Conservation (phyloP, 805 yeast genomes). For the Lachancea sp. region DNA sequence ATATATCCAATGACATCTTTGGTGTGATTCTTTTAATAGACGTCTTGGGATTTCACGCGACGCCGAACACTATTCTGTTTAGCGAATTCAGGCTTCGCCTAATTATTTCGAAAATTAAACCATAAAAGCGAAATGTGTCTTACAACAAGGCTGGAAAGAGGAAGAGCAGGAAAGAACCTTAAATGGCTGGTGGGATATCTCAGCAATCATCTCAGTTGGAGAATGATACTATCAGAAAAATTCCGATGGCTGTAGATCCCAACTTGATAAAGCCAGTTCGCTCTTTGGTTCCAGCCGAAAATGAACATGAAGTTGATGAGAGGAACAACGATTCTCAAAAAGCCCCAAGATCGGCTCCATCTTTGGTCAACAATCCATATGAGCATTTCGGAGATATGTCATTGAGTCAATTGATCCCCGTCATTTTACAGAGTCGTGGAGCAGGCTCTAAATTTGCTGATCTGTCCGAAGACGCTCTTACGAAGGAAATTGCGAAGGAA, state of each 20-base stretch:
- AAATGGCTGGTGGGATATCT: background rate
- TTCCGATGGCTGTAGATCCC: conserved; percentile 32
- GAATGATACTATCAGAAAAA: conserved; percentile 13
- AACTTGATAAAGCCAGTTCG: conserved; percentile 22
- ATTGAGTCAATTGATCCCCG: conserved; percentile 50
- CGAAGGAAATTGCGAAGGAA: conserved; percentile 36
- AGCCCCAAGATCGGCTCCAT: conserved; percentile 3
- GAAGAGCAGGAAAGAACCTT: too few relatives aligned
- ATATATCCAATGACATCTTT: background rate
- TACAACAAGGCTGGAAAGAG: too few relatives aligned
- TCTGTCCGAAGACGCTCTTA: conserved; percentile 47
- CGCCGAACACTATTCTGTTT: too few relatives aligned
- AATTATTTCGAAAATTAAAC: too few relatives aligned
- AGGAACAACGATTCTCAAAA: conserved; percentile 7
- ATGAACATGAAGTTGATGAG: conserved; percentile 6
- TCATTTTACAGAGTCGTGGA: conserved; percentile 51
- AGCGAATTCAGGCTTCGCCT: too few relatives aligned
- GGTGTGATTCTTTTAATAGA: too few relatives aligned
- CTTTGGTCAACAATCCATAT: conserved; percentile 28
- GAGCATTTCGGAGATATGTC: conserved; percentile 35
- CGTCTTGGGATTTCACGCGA: too few relatives aligned
- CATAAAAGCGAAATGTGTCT: too few relatives aligned
- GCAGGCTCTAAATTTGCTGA: conserved; percentile 41
- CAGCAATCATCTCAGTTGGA: background rate
- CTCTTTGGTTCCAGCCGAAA: conserved; percentile 1